phyloP scores from a whole-genome alignment of 192 early-diverging fungal species.

The Coemansia sp. region DNA sequence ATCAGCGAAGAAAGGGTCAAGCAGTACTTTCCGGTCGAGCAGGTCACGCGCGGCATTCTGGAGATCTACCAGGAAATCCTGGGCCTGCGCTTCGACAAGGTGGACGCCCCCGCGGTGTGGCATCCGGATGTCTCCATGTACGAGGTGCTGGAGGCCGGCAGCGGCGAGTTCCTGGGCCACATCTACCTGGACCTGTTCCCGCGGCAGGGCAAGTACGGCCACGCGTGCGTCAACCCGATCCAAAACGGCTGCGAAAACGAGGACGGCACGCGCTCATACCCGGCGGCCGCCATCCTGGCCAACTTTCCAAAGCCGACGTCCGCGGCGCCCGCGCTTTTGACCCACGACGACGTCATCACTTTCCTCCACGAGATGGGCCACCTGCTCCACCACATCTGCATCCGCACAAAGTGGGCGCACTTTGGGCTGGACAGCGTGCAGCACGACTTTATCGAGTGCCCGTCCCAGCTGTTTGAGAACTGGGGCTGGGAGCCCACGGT shows the following conservation, averaged over 20 bases:
- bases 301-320: conserved; percentile 66
- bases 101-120: conserved; percentile 63
- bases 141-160: conserved; percentile 62
- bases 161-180: conserved; percentile 57
- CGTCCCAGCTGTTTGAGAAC: conserved; percentile 84
- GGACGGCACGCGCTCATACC: conserved; percentile 53
- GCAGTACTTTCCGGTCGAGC: conserved; percentile 70
- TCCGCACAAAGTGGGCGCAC: conserved; percentile 62
- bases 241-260: conserved; percentile 53
- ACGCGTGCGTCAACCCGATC: conserved; percentile 72
- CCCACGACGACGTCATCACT: conserved; percentile 77
- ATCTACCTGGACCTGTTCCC: conserved; percentile 77
- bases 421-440: conserved; percentile 74
- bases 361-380: conserved; percentile 82
- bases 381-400: conserved; percentile 62
- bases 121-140: conserved; percentile 74
- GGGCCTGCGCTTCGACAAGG: conserved; percentile 62
- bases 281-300: conserved; percentile 64
- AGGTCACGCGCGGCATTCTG: conserved; percentile 65
- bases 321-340: conserved; percentile 66
- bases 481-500: conserved; percentile 64
- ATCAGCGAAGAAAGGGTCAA: conserved; percentile 73
- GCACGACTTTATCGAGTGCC: conserved; percentile 81
- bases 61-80: conserved; percentile 73
- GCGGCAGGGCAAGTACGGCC: conserved; percentile 64